Evolutionary conservation across 306 rosid species (phyloP).

Genomic region (Canavalia gladiata): DNA sequence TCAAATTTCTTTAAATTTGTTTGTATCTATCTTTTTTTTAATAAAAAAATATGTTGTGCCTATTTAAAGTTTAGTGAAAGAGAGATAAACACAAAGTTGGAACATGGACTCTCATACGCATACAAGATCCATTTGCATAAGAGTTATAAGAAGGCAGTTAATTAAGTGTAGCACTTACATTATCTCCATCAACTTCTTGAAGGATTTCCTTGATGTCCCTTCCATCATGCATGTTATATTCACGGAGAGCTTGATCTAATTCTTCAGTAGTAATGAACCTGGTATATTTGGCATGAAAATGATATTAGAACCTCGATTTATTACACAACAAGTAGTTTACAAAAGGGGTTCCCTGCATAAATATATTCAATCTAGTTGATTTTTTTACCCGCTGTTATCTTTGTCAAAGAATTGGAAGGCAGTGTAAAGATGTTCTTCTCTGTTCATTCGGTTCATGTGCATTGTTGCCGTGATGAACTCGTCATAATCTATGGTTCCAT

Average conservation of each 20-base stretch:
- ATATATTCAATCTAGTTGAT: neutral
- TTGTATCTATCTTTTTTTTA: neutral
- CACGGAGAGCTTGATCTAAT: constrained; percentile 89
- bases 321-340: neutral
- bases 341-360: neutral
- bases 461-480: constrained; percentile 98
- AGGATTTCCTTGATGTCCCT: constrained; percentile 84
- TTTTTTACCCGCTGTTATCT: constrained; percentile 89
- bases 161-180: constrained; percentile 62
- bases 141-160: neutral
- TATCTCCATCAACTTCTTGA: constrained; percentile 86
- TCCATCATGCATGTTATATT: constrained; percentile 88
- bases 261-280: constrained; percentile 92
- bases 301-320: neutral
- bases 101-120: neutral
- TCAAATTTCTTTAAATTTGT: neutral
- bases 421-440: constrained; percentile 95
- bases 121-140: too few relatives aligned
- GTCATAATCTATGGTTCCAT: constrained; percentile 90
- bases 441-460: constrained; percentile 92
- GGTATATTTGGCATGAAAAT: constrained; percentile 9
- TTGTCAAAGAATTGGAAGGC: constrained; percentile 96
- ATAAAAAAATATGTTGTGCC: neutral
- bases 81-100: neutral
- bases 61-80: neutral